Evolutionary conservation across 768 basidiomycete genomes (phyloP).

Genomic region (Cystofilobasidium ferigula): DNA sequence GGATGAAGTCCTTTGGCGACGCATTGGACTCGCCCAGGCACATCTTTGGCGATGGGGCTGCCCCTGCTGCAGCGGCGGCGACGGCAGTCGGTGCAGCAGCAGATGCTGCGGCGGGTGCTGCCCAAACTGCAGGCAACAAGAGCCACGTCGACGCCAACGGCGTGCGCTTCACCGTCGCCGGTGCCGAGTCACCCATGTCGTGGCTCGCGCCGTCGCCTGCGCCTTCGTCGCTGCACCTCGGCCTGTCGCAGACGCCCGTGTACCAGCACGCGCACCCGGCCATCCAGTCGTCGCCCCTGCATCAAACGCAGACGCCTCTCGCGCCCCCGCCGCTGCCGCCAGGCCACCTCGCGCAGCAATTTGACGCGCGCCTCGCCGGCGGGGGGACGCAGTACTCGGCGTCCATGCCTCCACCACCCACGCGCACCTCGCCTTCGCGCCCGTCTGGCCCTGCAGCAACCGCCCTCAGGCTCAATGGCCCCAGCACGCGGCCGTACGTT

Average conservation of each 20-base stretch:
- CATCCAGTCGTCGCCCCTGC: conserved; percentile 3
- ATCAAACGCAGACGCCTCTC: conserved; percentile 2
- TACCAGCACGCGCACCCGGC: not conserved
- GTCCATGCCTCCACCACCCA: not conserved
- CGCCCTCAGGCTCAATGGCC: not conserved
- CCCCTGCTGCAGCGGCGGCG: not conserved
- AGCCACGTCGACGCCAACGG: not conserved
- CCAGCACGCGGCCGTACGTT: not conserved
- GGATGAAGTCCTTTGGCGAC: conserved; percentile 16
- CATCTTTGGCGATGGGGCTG: not conserved
- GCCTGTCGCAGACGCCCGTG: not conserved
- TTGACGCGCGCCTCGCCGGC: not conserved
- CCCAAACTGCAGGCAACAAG: too few relatives aligned
- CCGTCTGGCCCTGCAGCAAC: not conserved
- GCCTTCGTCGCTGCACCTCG: conserved; percentile 1
- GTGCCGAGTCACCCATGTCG: conserved; percentile 1
- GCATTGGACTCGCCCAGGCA: conserved; percentile 5
- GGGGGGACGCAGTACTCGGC: not conserved
- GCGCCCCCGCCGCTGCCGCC: not conserved
- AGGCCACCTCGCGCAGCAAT: not conserved
- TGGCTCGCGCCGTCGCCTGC: not conserved
- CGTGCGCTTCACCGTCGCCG: not conserved
- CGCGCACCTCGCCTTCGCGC: not conserved
- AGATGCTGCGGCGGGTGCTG: too few relatives aligned
- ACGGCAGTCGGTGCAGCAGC: too few relatives aligned